These are phyloP conservation scores for Hericium alpestre DNA, from an alignment of 768 basidiomycete genomes.

Conservation along the genomic window DNA sequence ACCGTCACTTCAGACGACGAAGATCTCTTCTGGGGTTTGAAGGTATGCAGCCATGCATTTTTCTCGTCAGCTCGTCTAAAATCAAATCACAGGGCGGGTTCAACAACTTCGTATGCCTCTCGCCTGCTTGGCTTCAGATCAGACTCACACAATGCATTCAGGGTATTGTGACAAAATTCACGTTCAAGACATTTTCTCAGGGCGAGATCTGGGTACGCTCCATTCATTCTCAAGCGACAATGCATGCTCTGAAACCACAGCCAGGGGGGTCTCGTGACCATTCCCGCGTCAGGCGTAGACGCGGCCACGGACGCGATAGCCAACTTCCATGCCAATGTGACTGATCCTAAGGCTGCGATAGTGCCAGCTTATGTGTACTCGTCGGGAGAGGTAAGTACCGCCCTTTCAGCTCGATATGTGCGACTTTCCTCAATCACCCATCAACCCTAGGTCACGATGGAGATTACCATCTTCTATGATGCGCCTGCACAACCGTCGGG, in stretches of 20 bases:
- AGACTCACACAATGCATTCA: constrained; percentile 4
- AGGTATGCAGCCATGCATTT: constrained; percentile 14
- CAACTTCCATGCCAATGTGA: background rate
- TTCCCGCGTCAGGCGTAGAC: background rate
- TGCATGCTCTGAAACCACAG: background rate
- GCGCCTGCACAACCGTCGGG: constrained; percentile 37
- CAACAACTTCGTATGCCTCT: constrained; percentile 39
- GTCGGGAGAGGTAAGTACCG: background rate
- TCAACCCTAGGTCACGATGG: constrained; percentile 17
- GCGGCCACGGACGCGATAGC: background rate
- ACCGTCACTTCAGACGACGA: constrained; percentile 19
- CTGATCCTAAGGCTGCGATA: background rate
- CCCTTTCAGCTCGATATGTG: background rate
- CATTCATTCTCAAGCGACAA: background rate
- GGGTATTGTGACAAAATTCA: constrained; percentile 51
- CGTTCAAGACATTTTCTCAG: constrained; percentile 41
- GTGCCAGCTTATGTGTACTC: background rate
- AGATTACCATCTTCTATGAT: constrained; percentile 46
- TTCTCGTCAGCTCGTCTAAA: background rate
- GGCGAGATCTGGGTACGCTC: constrained; percentile 39
- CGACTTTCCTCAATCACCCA: background rate
- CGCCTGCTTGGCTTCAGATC: background rate
- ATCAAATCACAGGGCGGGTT: constrained; percentile 33
- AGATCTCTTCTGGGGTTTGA: constrained; percentile 31
- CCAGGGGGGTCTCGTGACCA: background rate